Evolutionary conservation across 2,329 filamentous ascomycete genomes (phyloP).

Genomic region (Diaporthe citrichinensis): DNA sequence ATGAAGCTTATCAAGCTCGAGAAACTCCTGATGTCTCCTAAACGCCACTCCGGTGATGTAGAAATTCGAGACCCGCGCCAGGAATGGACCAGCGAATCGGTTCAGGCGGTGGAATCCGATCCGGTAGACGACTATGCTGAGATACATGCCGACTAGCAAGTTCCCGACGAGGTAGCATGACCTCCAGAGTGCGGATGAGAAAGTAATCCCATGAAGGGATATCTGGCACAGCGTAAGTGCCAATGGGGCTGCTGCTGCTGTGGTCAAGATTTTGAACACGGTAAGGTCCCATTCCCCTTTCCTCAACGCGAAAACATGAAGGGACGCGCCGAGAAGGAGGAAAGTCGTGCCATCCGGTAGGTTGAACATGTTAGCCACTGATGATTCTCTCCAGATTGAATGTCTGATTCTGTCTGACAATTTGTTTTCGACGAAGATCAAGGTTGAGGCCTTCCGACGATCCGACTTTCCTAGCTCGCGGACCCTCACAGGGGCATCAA

Average conservation of each 20-base stretch:
- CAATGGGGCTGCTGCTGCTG: conserved; percentile 24
- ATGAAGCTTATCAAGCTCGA: conserved; percentile 30
- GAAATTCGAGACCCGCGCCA: conserved; percentile 32
- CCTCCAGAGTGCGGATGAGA: conserved; percentile 9
- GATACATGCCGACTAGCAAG: conserved; percentile 19
- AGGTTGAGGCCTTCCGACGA: too few relatives aligned
- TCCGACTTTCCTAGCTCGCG: not conserved
- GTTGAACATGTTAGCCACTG: not conserved
- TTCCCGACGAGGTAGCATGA: conserved; percentile 11
- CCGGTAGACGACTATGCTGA: conserved; percentile 39
- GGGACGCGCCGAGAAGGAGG: conserved; percentile 16
- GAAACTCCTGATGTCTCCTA: conserved; percentile 17
- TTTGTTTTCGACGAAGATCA: not conserved
- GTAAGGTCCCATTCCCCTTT: conserved; percentile 36
- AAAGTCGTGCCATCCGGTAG: not conserved
- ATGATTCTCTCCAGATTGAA: not conserved
- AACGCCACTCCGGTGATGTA: conserved; percentile 9
- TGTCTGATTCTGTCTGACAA: not conserved
- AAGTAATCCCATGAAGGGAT: not conserved
- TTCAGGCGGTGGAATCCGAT: conserved; percentile 34
- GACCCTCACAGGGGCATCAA: not conserved
- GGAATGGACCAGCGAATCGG: conserved; percentile 37
- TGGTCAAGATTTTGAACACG: conserved; percentile 6
- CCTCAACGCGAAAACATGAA: conserved; percentile 31
- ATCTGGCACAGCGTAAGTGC: conserved; percentile 20